Conservation (phyloP, 176 grass and related monocot species). For the Eleusine indica region DNA sequence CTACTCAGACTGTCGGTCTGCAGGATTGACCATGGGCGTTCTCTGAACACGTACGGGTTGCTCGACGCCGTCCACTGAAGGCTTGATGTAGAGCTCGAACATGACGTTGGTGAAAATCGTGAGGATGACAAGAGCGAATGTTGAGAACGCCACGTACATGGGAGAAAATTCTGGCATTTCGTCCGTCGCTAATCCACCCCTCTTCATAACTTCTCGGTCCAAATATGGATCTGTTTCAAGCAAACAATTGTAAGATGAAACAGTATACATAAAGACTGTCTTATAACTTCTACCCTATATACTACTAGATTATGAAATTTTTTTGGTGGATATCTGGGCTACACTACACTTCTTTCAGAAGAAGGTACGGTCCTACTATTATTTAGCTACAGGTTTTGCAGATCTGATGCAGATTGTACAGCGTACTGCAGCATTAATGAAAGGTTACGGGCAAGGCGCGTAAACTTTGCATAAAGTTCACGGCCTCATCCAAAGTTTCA, state of each 20-base stretch:
- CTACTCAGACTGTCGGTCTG: conserved; percentile 24
- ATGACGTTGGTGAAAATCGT: conserved; percentile 88
- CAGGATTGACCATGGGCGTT: conserved; percentile 58
- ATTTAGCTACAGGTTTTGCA: background rate
- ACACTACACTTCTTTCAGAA: background rate
- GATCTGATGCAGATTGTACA: background rate
- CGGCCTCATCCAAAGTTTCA: background rate
- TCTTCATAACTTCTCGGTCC: conserved; percentile 71
- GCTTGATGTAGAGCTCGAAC: conserved; percentile 73
- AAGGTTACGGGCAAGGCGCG: background rate
- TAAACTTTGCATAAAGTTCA: background rate
- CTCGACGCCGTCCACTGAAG: conserved; percentile 73
- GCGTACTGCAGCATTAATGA: background rate
- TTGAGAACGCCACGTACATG: conserved; percentile 63
- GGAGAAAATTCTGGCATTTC: conserved; percentile 78
- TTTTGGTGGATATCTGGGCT: background rate
- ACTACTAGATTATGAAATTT: background rate
- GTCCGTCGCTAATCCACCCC: conserved; percentile 10
- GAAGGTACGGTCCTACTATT: background rate
- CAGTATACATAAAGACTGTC: background rate
- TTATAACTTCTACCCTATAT: too few species aligned
- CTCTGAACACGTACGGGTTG: conserved; percentile 50
- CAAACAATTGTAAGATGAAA: background rate
- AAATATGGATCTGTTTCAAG: conserved; percentile 58
- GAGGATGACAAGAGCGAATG: conserved; percentile 59